A percentile compares a stretch with the other conserved stretches of the same genome.
phyloP scores from a whole-genome alignment of 2,329 filamentous ascomycete genomes.

The Ceratocystis papillata region DNA sequence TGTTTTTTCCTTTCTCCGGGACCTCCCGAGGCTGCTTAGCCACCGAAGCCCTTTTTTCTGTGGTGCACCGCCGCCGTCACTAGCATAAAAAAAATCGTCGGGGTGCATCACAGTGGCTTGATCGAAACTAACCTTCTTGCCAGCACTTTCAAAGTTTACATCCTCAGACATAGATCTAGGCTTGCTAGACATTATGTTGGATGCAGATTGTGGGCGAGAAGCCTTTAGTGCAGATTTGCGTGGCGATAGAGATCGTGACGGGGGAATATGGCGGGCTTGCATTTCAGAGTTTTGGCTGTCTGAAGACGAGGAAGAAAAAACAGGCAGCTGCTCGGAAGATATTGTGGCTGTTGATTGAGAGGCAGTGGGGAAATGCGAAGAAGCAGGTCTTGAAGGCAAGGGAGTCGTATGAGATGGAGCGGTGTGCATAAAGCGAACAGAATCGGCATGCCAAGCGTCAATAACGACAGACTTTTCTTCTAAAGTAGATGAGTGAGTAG shows the following conservation, averaged over 20 bases:
- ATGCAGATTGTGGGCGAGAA: not conserved
- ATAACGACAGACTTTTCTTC: constrained; percentile 15
- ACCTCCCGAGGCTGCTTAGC: constrained; percentile 13
- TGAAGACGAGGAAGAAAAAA: not conserved
- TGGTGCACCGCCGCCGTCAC: constrained; percentile 11
- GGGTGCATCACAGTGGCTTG: constrained; percentile 21
- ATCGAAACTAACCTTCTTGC: constrained; percentile 22
- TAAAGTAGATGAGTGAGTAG: not conserved
- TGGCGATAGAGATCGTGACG: constrained; percentile 60
- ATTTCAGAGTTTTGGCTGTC: constrained; percentile 14
- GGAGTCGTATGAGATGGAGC: constrained; percentile 11
- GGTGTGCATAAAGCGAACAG: constrained; percentile 20
- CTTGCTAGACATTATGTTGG: not conserved
- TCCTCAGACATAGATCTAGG: constrained; percentile 16
- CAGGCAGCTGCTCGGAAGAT: not conserved
- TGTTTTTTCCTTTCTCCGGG: constrained; percentile 12
- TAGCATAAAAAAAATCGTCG: constrained; percentile 16
- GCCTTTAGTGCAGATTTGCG: constrained; percentile 64
- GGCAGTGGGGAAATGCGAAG: constrained; percentile 14
- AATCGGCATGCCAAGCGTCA: constrained; percentile 7
- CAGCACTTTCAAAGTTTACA: constrained; percentile 5
- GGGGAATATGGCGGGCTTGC: constrained; percentile 36
- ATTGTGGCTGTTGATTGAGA: not conserved
- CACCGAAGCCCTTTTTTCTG: constrained; percentile 21
- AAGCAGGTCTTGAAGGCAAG: constrained; percentile 36